Base-by-base conservation (phyloP, 495 filamentous ascomycete species). In the Thermochaetoides thermophila region DNA sequence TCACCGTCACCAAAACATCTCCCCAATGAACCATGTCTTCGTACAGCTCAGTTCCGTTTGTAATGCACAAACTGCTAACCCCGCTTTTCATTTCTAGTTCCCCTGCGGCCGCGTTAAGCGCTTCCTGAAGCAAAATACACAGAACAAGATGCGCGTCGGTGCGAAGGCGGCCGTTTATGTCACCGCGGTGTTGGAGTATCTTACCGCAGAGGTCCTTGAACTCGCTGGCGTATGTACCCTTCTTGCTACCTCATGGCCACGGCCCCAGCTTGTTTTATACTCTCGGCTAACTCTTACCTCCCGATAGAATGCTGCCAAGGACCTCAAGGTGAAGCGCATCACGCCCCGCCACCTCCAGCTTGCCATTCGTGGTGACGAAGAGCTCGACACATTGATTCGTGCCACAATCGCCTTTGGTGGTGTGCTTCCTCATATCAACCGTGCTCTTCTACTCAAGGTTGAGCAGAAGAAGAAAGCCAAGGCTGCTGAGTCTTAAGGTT, bases 261-360 rank as follows among this genome's bases (percentile, higher is more conserved):
- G n/a, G n/a, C n/a, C n/a, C n/a, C n/a, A n/a, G n/a, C n/a, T n/a
- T n/a, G n/a, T n/a, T n/a, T n/a, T n/a, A n/a, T n/a, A n/a, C n/a
- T n/a, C 16, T 17, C 26, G 8, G 18, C 32, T 45, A 30, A 33
- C 28, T 26, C 12, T 15, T 17, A 3, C 18, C 12, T 27, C 31
- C 44, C 28, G 29, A 27, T 43, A 74, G 69, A 97, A 97, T 54
- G 89, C 89, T 21, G 89, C 89, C 56, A 96, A 96, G 68, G 89
- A 97, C 59, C 78, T 96, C 47, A 97, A 97, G 61, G 89, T 96
- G 64, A 97, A 96, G 79, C 89, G 89, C 61, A 97, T 97, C 64
- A 97, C 89, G 3, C 89, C 89, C 19, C 89, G 89, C 53, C 89
- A 97, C 59, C 65, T 97, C 43, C 89, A 97, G 60, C 82, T 97